Conservation (phyloP, 108 stramenopile genomes). For the Nitzschia sp. region DNA sequence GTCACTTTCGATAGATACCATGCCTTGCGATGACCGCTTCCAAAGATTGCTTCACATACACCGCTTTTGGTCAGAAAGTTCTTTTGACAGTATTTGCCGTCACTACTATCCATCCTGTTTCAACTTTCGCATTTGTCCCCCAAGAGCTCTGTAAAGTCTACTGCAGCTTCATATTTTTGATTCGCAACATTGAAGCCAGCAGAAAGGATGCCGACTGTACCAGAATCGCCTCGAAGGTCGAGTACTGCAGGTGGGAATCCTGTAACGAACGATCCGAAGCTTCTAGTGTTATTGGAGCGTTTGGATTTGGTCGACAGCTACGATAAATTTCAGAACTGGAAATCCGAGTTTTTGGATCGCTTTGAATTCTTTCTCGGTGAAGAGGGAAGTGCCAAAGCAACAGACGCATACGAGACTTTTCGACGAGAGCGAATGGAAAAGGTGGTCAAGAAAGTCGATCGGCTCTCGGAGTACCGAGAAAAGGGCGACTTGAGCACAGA, state of each 20-base stretch:
- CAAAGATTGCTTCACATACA: too few relatives aligned
- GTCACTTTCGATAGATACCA: too few relatives aligned
- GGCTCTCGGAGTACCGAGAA: slow-evolving; percentile 9
- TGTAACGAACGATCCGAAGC: slow-evolving; percentile 9
- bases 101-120: too few relatives aligned
- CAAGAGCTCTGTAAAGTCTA: too few relatives aligned
- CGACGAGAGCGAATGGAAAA: neutral
- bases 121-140: too few relatives aligned
- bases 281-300: slow-evolving; percentile 1
- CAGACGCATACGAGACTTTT: slow-evolving; percentile 14
- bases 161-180: too few relatives aligned
- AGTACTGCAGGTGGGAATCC: slow-evolving; percentile 18
- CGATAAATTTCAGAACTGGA: slow-evolving; percentile 20
- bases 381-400: slow-evolving; percentile 18
- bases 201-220: slow-evolving; percentile 2
- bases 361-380: slow-evolving; percentile 29
- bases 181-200: too few relatives aligned
- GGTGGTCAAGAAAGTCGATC: slow-evolving; percentile 7
- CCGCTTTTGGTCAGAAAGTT: too few relatives aligned
- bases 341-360: slow-evolving; percentile 18
- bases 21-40: too few relatives aligned
- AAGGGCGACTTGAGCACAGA: slow-evolving; percentile 35
- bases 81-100: too few relatives aligned
- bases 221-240: slow-evolving; percentile 3
- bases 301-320: slow-evolving; percentile 6